Base-by-base conservation (phyloP, 169 alveolate genomes). In the Plasmodium vinckei region DNA sequence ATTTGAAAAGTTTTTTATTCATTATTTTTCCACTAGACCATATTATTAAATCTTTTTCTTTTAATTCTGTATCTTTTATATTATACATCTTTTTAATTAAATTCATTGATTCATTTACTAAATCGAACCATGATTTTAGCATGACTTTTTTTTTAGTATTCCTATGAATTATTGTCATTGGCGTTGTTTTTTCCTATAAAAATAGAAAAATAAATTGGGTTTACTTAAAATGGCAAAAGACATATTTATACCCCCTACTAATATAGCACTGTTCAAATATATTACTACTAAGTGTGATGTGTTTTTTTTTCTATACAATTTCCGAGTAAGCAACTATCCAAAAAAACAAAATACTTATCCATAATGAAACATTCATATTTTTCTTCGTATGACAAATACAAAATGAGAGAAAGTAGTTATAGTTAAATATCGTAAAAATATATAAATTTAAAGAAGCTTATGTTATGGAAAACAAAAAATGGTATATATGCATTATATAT, bases 21-120 rank as follows among this genome's bases (percentile, higher is more conserved):
- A 72, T 54, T 15, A 15, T 60, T 57, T 72, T 54, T 17, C 87
- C 87, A 56, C 44, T 49, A 63, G 27, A 56, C 87, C 87, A 72
- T 6, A 72, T 56, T 12, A 72, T 19, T 49, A 72, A 33, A 72
- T 72, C 87, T 7, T 54, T 42, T 47, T 72, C 87, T 27, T 57
- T 21, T n/a, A 72, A 33, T 5, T 6, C 39, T 33, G 49, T 13
- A 47, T 72, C 27, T 25, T 21, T 72, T 39, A 72, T 39, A 57
- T 39, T 72, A 46, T 72, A 15, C 47, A 19, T 42, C 17, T 57
- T 53, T 49, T 57, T 72, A 56, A 72, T 72, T 63, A 72, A 57
- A 57, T 63, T 6, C 33, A 72, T 57, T 5, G 72, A 72, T 60
- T 72, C 72, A n/a, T 72, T 42, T 47, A 72, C 47, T 25, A 72